These are phyloP conservation scores for Acidomyces sp. DNA, from an alignment of 495 filamentous ascomycete genomes.

Conservation along the genomic window DNA sequence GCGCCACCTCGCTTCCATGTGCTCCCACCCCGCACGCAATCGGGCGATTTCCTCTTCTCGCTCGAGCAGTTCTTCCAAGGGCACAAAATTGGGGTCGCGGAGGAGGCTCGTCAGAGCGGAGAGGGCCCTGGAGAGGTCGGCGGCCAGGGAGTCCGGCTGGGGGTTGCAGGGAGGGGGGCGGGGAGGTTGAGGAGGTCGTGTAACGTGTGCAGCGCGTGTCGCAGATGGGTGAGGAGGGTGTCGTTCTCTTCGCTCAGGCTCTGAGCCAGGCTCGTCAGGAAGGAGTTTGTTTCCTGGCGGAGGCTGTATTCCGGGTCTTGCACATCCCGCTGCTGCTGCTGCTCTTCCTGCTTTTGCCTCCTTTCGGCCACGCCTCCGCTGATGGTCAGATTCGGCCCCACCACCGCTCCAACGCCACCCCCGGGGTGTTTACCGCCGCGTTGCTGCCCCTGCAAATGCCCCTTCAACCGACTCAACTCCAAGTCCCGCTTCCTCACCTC, in stretches of 20 bases:
- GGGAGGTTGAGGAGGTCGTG: conserved; percentile 69
- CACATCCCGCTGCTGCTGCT: conserved; percentile 34
- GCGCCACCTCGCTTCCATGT: conserved; percentile 79
- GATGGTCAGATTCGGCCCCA: conserved; percentile 43
- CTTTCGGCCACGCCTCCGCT: conserved; percentile 23
- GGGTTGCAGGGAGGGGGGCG: neutral
- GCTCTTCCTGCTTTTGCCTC: conserved; percentile 12
- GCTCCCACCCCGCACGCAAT: conserved; percentile 73
- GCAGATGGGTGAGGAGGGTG: conserved; percentile 56
- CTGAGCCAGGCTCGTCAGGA: conserved; percentile 77
- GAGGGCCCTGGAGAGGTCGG: conserved; percentile 59
- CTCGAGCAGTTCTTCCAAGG: conserved; percentile 83
- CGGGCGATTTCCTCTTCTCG: conserved; percentile 79
- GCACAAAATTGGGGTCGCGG: conserved; percentile 91
- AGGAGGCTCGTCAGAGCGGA: conserved; percentile 68
- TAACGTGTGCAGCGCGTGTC: conserved; percentile 56
- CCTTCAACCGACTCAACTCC: conserved; percentile 77
- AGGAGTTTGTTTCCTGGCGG: conserved; percentile 78
- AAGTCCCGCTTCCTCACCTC: conserved; percentile 85
- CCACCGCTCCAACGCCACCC: too few species aligned
- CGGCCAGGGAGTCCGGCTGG: conserved; percentile 38
- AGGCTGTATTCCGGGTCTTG: conserved; percentile 56
- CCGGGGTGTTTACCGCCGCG: conserved; percentile 31
- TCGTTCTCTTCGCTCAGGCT: conserved; percentile 91
- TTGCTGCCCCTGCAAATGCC: conserved; percentile 49